A percentile compares a stretch with the other conserved stretches of the same genome.
These are phyloP conservation scores for Hypericum androsaemum DNA, from an alignment of 345 rosid species.

Conservation along the genomic window DNA sequence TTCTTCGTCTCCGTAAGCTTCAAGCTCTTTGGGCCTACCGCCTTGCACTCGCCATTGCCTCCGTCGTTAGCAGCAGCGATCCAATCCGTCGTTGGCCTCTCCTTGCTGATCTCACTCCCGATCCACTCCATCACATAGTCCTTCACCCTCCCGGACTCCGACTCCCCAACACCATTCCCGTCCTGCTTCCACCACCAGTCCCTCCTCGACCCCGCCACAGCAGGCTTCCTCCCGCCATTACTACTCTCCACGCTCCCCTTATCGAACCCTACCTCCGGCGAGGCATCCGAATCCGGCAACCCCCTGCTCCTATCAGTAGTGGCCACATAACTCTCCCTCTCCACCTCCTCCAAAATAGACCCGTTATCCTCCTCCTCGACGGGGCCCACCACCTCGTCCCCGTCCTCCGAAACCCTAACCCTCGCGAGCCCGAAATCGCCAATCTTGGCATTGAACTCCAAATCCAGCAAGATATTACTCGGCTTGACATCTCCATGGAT, in stretches of 20 bases:
- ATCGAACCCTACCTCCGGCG: constrained; percentile 37
- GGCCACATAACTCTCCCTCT: constrained; percentile 31
- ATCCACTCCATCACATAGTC: constrained; percentile 84
- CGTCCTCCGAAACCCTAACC: constrained; percentile 36
- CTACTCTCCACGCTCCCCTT: constrained; percentile 34
- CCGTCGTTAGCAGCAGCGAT: constrained; percentile 12
- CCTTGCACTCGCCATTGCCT: constrained; percentile 19
- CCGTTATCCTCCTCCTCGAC: constrained; percentile 47
- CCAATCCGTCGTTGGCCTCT: constrained; percentile 45
- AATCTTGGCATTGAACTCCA: constrained; percentile 50
- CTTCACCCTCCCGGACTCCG: constrained; percentile 58
- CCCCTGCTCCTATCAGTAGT: constrained; percentile 2
- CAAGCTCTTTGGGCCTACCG: constrained; percentile 10
- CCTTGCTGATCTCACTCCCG: constrained; percentile 67
- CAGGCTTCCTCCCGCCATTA: constrained; percentile 14
- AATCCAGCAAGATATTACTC: constrained; percentile 48
- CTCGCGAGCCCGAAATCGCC: constrained; percentile 75
- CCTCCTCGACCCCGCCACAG: constrained; percentile 42
- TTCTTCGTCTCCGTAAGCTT: constrained; percentile 35
- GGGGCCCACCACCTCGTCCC: constrained; percentile 22
- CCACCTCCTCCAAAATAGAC: constrained; percentile 60
- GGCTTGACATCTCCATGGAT: constrained; percentile 72
- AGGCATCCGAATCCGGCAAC: constrained; percentile 25
- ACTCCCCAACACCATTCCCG: constrained; percentile 29
- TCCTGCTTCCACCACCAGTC: constrained; percentile 87